Conservation (phyloP, 306 rosid genomes). For the Crataegus laevigata region DNA sequence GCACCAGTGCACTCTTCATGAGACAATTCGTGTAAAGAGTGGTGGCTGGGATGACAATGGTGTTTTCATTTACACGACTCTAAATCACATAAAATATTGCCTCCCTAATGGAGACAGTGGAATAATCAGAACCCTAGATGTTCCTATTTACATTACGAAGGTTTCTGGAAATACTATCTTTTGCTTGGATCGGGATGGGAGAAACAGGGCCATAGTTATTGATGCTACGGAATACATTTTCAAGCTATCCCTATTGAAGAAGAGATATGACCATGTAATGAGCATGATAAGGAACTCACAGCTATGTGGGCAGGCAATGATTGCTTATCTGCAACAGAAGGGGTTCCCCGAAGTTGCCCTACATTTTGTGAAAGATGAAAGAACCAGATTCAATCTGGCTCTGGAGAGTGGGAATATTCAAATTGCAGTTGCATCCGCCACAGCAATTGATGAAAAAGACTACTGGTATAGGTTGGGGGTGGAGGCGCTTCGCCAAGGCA, state of each 20-base stretch:
- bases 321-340: slow-evolving; percentile 91
- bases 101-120: slow-evolving; percentile 93
- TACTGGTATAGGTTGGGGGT: slow-evolving; percentile 88
- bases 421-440: slow-evolving; percentile 87
- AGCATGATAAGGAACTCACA: slow-evolving; percentile 84
- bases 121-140: slow-evolving; percentile 77
- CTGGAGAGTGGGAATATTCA: slow-evolving; percentile 93
- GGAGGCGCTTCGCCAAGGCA: slow-evolving; percentile 95
- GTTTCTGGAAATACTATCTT: slow-evolving; percentile 69
- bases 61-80: slow-evolving; percentile 78
- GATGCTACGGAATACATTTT: slow-evolving; percentile 86
- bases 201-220: slow-evolving; percentile 52
- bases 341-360: slow-evolving; percentile 96
- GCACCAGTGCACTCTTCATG: slow-evolving; percentile 91
- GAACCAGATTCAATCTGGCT: slow-evolving; percentile 81
- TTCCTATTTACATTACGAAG: slow-evolving; percentile 83
- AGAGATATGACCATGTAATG: slow-evolving; percentile 82
- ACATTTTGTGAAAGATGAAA: slow-evolving; percentile 94
- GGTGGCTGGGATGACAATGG: slow-evolving; percentile 98
- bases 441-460: slow-evolving; percentile 90
- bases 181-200: slow-evolving; percentile 95
- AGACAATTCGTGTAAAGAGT: slow-evolving; percentile 92
- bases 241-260: slow-evolving; percentile 70
- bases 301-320: slow-evolving; percentile 93
- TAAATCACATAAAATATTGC: slow-evolving; percentile 86